Percentiles rank a stretch among this genome's conserved stretches.
These are phyloP conservation scores for Oxytropis ochrocephala DNA, from an alignment of 306 rosid species.

Conservation along the genomic window DNA sequence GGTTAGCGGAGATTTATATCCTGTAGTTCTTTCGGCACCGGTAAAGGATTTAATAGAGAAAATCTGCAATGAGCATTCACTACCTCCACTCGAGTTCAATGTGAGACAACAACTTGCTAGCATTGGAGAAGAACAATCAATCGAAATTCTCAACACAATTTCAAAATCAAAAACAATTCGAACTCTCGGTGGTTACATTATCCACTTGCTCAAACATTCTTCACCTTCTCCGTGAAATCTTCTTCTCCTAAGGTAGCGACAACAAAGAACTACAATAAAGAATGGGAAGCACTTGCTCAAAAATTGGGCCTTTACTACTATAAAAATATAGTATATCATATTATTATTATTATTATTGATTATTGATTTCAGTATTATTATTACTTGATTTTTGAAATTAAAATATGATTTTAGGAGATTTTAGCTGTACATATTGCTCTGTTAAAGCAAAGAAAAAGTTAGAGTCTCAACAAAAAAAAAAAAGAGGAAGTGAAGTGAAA, in stretches of 20 bases:
- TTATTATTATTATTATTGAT: too few relatives aligned
- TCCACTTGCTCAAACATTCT: neutral
- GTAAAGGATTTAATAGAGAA: neutral
- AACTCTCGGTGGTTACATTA: neutral
- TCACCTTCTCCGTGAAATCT: neutral
- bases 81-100: neutral
- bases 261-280: too few relatives aligned
- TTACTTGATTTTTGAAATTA: neutral
- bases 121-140: neutral
- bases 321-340: too few relatives aligned
- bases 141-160: neutral
- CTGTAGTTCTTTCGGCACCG: neutral
- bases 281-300: too few relatives aligned
- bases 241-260: neutral
- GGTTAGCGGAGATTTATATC: too few relatives aligned
- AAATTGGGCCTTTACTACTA: too few relatives aligned
- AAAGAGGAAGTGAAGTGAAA: too few relatives aligned
- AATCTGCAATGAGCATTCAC: neutral
- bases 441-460: too few relatives aligned
- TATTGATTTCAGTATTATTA: too few relatives aligned
- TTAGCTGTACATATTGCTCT: neutral
- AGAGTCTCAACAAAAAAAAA: too few relatives aligned
- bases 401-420: neutral
- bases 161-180: neutral
- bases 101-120: neutral